Percentiles rank a stretch among this genome's conserved stretches.
Evolutionary conservation across 2,329 filamentous ascomycete genomes (phyloP).

Genomic region (Phialophora tarda): DNA sequence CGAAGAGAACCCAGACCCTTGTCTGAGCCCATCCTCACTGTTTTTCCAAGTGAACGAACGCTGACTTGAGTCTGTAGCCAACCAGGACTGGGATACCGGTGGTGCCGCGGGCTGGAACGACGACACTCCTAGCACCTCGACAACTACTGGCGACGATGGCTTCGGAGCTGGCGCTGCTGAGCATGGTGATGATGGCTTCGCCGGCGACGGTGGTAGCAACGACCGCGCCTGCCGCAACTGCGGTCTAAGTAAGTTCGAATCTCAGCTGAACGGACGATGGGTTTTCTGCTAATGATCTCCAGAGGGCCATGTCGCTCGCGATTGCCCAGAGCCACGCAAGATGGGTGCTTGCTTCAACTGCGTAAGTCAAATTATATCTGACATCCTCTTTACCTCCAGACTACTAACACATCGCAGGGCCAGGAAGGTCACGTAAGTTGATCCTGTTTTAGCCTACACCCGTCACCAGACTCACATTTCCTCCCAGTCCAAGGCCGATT

Average conservation of each 20-base stretch:
- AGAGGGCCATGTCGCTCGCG: slow-evolving; percentile 44
- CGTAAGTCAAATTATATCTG: slow-evolving; percentile 22
- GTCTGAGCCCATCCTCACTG: slow-evolving; percentile 4
- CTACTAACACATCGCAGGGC: slow-evolving; percentile 31
- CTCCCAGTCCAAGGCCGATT: slow-evolving; percentile 51
- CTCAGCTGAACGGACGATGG: slow-evolving; percentile 1
- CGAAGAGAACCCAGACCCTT: slow-evolving; percentile 14
- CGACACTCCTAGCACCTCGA: background rate
- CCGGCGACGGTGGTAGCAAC: background rate
- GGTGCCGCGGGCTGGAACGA: slow-evolving; percentile 5
- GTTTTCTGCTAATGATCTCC: slow-evolving; percentile 15
- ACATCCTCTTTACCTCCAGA: background rate
- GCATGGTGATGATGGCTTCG: background rate
- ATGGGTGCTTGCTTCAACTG: slow-evolving; percentile 54
- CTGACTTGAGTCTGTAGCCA: slow-evolving; percentile 1
- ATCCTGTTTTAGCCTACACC: slow-evolving; percentile 1
- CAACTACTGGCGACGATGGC: background rate
- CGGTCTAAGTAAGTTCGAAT: slow-evolving; percentile 32
- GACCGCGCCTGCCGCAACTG: slow-evolving; percentile 37
- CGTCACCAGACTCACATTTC: slow-evolving; percentile 1
- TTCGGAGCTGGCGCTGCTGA: background rate
- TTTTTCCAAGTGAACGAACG: background rate
- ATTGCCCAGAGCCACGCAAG: slow-evolving; percentile 52
- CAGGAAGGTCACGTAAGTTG: slow-evolving; percentile 48
- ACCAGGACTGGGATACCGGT: background rate